Base-by-base conservation (phyloP, 2,329 filamentous ascomycete species). In the Penicillium sp. region DNA sequence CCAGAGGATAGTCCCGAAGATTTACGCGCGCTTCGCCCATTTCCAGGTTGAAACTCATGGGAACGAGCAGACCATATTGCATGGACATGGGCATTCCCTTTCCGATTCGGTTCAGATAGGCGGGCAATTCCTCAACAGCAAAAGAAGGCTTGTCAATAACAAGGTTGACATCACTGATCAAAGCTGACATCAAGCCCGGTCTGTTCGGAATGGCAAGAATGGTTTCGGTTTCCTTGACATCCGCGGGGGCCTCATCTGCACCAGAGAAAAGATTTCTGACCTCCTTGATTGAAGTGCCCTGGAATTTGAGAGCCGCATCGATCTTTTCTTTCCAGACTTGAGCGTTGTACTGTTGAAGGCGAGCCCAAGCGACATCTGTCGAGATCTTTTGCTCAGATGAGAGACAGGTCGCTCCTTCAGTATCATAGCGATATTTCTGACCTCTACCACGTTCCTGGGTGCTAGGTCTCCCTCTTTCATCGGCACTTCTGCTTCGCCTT, bases 21-120 rank as follows among this genome's bases (percentile, higher is more conserved):
- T 87, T 88, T n/a, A 95, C 82, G 57, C 89, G 86, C 9, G 87
- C 90, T 73, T 99, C 94, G 46, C 91, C 89, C 86, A 97, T 92
- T 56, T 89, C 89, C 58, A 99, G 82, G 60, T 91, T 86, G 2
- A 99, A 81, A 70, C 89, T 89, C 86, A 97, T 91, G 0, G 94
- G 95, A 10, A 99, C 79, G 16, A 99, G 81, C 18, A 99, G 79
- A 9, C 91, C 86, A 70, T 97, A 99, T 67, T 93, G 80, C 83
- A 91, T 99, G 66, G 95, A 87, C 58, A 85, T 81, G 1, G 94
- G 94, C 85, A 99, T 95, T 1, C 94, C 94, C 75, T 99, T 99
- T n/a, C 94, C 94, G 54, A 97, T 87, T 44, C 85, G 84, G 68
- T 97, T 83, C 26, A 99, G 78, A 69, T 96, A 99, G 14, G 88